Evolutionary conservation across 768 basidiomycete species (phyloP).

Genomic region (Brasilioporus rufonigricans): DNA sequence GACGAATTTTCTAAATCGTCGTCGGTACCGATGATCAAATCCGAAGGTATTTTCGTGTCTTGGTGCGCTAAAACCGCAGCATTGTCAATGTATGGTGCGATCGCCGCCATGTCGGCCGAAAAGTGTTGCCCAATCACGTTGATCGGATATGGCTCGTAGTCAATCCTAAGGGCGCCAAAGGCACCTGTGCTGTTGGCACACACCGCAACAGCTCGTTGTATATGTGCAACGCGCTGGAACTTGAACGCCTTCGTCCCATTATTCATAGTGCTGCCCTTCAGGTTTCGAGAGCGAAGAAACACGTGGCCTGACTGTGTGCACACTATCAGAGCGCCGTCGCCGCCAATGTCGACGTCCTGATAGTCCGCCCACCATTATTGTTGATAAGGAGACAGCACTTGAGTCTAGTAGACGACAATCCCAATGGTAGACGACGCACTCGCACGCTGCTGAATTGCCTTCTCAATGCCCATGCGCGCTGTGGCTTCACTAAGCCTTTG

Average conservation of each 20-base stretch:
- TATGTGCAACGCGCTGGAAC: slow-evolving; percentile 74
- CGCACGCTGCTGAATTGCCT: slow-evolving; percentile 84
- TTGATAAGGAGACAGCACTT: not conserved
- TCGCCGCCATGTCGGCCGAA: slow-evolving; percentile 58
- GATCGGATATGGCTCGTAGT: slow-evolving; percentile 61
- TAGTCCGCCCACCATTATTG: not conserved
- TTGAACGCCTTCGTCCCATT: slow-evolving; percentile 54
- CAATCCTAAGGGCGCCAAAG: slow-evolving; percentile 79
- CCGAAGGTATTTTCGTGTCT: not conserved
- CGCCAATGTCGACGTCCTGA: slow-evolving; percentile 85
- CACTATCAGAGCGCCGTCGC: slow-evolving; percentile 85
- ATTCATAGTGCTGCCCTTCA: slow-evolving; percentile 23
- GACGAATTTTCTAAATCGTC: slow-evolving; percentile 41
- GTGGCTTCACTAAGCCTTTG: slow-evolving; percentile 57
- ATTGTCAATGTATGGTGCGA: slow-evolving; percentile 56
- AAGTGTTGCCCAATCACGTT: slow-evolving; percentile 53
- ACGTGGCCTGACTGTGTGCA: slow-evolving; percentile 96
- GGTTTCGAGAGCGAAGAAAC: slow-evolving; percentile 71
- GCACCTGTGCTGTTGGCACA: slow-evolving; percentile 85
- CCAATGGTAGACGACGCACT: slow-evolving; percentile 36
- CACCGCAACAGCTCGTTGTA: slow-evolving; percentile 85
- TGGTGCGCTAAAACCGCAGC: not conserved
- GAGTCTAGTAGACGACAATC: not conserved
- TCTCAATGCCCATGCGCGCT: slow-evolving; percentile 86
- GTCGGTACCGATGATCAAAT: slow-evolving; percentile 15